Evolutionary conservation across 371 early-diverging fungal genomes (phyloP).

Genomic region (Mycotypha africana): DNA sequence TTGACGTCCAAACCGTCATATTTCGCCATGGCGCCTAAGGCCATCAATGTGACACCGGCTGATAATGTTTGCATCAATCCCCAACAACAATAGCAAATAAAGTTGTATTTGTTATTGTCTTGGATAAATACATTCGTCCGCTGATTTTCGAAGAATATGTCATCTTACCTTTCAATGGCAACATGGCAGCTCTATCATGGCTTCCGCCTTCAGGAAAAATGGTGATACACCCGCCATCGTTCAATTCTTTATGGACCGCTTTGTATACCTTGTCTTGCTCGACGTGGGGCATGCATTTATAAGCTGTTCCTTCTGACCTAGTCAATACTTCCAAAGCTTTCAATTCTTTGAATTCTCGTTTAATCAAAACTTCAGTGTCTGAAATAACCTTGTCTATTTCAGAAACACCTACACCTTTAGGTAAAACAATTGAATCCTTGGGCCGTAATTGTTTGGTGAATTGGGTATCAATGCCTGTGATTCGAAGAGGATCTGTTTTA

Average conservation of each 20-base stretch:
- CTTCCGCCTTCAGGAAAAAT: conserved; percentile 97
- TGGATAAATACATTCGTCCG: too few species aligned
- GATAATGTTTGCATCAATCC: background rate
- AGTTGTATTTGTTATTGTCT: too few species aligned
- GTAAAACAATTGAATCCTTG: conserved; percentile 54
- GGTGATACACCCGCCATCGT: conserved; percentile 77
- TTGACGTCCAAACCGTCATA: conserved; percentile 80
- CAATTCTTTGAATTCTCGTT: conserved; percentile 63
- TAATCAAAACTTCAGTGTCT: conserved; percentile 71
- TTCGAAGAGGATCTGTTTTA: conserved; percentile 54
- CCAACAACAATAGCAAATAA: background rate
- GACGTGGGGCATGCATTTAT: conserved; percentile 75
- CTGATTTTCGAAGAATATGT: too few species aligned
- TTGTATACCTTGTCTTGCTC: conserved; percentile 82
- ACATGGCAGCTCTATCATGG: conserved; percentile 90
- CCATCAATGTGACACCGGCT: conserved; percentile 86
- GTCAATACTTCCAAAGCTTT: conserved; percentile 58
- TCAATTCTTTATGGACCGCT: conserved; percentile 71
- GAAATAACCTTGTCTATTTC: conserved; percentile 72
- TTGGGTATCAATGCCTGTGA: conserved; percentile 61
- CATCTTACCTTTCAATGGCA: conserved; percentile 85
- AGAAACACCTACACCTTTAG: conserved; percentile 51
- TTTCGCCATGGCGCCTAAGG: conserved; percentile 84
- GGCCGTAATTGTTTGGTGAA: conserved; percentile 65
- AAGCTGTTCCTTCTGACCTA: conserved; percentile 49